Evolutionary conservation across 768 basidiomycete species (phyloP).

Genomic region (Tephrocybe sp.): DNA sequence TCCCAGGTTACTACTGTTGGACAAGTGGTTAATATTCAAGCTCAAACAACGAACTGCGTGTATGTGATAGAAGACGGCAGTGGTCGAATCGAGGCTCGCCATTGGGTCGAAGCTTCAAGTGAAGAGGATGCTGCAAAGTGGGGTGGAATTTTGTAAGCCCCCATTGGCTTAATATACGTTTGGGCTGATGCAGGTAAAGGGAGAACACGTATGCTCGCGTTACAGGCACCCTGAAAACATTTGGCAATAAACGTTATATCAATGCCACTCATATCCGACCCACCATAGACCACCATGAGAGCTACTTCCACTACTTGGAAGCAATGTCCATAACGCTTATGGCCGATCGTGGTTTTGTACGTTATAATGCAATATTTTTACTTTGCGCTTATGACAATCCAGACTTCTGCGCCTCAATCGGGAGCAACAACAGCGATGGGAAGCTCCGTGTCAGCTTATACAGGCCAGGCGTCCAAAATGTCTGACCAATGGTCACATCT

Average conservation of each 20-base stretch:
- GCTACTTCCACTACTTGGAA: slow-evolving; percentile 81
- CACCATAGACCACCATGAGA: slow-evolving; percentile 68
- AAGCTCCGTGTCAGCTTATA: slow-evolving; percentile 38
- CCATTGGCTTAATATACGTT: not conserved
- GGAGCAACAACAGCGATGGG: slow-evolving; percentile 14
- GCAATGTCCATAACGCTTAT: slow-evolving; percentile 65
- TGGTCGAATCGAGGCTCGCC: slow-evolving; percentile 70
- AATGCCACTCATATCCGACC: slow-evolving; percentile 73
- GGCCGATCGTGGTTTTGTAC: slow-evolving; percentile 64
- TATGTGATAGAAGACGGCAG: slow-evolving; percentile 88
- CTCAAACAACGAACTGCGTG: slow-evolving; percentile 76
- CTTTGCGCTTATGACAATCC: not conserved
- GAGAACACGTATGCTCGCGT: slow-evolving; percentile 79
- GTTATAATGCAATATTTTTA: slow-evolving; percentile 16
- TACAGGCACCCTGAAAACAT: slow-evolving; percentile 78
- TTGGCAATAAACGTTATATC: slow-evolving; percentile 79
- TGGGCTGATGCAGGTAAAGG: slow-evolving; percentile 32
- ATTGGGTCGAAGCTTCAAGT: slow-evolving; percentile 72
- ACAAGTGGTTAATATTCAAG: slow-evolving; percentile 63
- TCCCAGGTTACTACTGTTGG: slow-evolving; percentile 71
- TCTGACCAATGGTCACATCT: slow-evolving; percentile 54
- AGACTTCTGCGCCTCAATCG: slow-evolving; percentile 34
- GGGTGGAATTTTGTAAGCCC: slow-evolving; percentile 42
- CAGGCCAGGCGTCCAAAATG: slow-evolving; percentile 24
- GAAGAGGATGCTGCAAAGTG: slow-evolving; percentile 52